Conservation (phyloP, 352 stramenopile species). For the Phytophthora cryptogea region DNA sequence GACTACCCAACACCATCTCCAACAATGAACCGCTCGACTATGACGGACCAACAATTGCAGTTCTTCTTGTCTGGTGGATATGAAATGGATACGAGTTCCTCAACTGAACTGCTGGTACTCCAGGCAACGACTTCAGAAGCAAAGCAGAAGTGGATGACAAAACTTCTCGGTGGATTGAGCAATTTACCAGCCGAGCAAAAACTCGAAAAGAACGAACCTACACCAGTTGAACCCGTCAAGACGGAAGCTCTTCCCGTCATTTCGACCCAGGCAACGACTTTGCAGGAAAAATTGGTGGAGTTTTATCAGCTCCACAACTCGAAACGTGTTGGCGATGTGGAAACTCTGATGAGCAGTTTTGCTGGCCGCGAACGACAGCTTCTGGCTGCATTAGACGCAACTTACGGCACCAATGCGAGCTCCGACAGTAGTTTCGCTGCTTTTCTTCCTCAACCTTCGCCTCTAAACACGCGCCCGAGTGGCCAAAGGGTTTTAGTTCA, state of each 20-base stretch:
- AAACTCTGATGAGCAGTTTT: conserved; percentile 68
- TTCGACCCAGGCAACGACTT: conserved; percentile 24
- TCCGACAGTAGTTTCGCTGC: conserved; percentile 35
- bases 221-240: neutral
- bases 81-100: conserved; percentile 3
- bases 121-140: conserved; percentile 43
- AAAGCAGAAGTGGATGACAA: conserved; percentile 60
- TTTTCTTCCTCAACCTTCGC: conserved; percentile 23
- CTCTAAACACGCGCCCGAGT: conserved; percentile 7
- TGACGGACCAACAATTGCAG: conserved; percentile 20
- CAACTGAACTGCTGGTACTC: conserved; percentile 39
- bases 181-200: conserved; percentile 24
- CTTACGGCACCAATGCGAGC: conserved; percentile 53
- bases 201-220: neutral
- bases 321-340: conserved; percentile 86
- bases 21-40: conserved; percentile 26
- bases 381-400: conserved; percentile 62
- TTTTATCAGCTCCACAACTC: conserved; percentile 93
- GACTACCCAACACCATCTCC: conserved; percentile 43
- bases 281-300: conserved; percentile 63
- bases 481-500: conserved; percentile 4
- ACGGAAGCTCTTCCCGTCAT: neutral
- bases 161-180: conserved; percentile 48
- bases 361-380: conserved; percentile 57
- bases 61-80: conserved; percentile 33